Base-by-base conservation (phyloP, 164 flowering plant species). In the Malania oleifera region DNA sequence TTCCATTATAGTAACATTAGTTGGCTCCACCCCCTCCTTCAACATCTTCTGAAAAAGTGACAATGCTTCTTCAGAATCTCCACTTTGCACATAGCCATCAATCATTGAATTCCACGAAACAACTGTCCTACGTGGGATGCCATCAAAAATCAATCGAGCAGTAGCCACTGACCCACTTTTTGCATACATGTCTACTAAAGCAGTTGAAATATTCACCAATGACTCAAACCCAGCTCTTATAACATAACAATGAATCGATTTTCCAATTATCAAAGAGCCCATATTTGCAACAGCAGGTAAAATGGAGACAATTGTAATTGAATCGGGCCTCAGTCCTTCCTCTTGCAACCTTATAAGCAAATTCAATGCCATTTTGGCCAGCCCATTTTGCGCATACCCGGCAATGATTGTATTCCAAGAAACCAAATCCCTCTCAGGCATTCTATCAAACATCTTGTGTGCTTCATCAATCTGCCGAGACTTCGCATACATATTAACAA, bases 101-200 rank as follows among this genome's bases (percentile, higher is more conserved):
- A 89, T 85, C 86, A 89, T 81, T 0, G 88, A 76, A 61, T 87
- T 92, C 96, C 96, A 92, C 0, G 93, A 76, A 44, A 92, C 96
- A 23, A 81, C 91, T 27, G 75, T 87, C 73, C 64, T 84, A 1
- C 31, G 28, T 8, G 39, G 37, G 88, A 92, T 89, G 64, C 70
- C 34, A 73, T 89, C 85, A 59, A 92, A 92, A 38, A 89, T 73
- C 61, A 70, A 43, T 17, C 91, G 57, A 2, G 86, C 90, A 55
- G 65, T 75, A 52, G 67, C 67, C 40, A 85, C 71, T 15, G 53
- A 59, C 47, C 82, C 79, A 61, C 95, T 85, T 61, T 91, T 91
- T 0, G 81, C 62, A 64, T 91, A 87, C 95, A 91, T 75, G 55
- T 85, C 88, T 27, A 84, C 41, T 62, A 91, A 66, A 22, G 95